These are phyloP conservation scores for Chenopodium quinoa DNA, from an alignment of 148 eudicot genomes.

Conservation along the genomic window DNA sequence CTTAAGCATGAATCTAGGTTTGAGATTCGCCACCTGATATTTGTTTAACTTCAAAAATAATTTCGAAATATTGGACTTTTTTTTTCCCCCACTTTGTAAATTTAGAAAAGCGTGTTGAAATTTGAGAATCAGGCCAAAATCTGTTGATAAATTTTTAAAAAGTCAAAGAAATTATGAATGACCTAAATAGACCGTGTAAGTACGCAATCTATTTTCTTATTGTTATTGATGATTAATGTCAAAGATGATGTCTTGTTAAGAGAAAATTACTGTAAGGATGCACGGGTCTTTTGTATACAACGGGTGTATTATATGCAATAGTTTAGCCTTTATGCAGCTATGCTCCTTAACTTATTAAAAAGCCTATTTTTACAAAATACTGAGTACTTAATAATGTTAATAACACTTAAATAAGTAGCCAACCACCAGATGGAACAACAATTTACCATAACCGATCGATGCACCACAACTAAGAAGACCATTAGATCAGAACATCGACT, in stretches of 20 bases:
- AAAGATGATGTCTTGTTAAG: not conserved
- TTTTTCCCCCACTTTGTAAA: not conserved
- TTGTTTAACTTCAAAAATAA: not conserved
- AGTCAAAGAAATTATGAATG: not conserved
- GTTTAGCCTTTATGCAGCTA: not conserved
- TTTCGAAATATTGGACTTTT: not conserved
- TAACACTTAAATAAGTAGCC: not conserved
- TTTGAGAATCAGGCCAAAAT: not conserved
- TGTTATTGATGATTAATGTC: not conserved
- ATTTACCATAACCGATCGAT: not conserved
- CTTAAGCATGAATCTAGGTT: not conserved
- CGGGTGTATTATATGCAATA: not conserved
- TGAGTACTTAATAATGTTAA: not conserved
- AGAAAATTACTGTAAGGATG: not conserved
- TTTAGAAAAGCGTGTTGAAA: not conserved
- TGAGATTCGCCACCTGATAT: conserved; percentile 1
- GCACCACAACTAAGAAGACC: conserved; percentile 20
- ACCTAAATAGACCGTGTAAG: not conserved
- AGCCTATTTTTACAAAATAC: not conserved
- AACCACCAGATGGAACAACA: not conserved
- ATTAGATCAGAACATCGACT: not conserved
- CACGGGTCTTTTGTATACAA: not conserved
- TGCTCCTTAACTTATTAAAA: too few species aligned
- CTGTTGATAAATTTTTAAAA: not conserved
- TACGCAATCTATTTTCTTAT: not conserved